phyloP scores from a whole-genome alignment of 805 yeast genomes.

The Cyberlindnera galapagoensis region DNA sequence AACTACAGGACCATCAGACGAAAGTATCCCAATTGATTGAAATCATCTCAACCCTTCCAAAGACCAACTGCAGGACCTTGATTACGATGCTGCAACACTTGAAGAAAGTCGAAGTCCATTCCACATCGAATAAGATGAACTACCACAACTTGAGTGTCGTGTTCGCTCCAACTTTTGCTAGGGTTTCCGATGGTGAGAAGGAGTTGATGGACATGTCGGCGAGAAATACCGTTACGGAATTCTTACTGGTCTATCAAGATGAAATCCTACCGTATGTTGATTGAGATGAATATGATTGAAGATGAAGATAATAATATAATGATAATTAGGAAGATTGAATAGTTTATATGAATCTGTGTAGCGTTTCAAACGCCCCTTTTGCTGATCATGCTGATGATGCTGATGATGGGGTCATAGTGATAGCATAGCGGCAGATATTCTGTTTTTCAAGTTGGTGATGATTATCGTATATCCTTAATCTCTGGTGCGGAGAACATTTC shows the following conservation, averaged over 20 bases:
- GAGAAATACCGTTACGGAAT: conserved; percentile 72
- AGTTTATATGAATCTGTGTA: no score
- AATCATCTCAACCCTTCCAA: conserved; percentile 51
- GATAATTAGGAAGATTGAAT: conserved; percentile 1
- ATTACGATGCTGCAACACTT: conserved; percentile 58
- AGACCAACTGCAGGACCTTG: conserved; percentile 58
- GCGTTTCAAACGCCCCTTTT: no score
- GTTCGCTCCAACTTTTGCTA: conserved; percentile 87
- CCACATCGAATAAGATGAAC: conserved; percentile 69
- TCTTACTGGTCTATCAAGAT: conserved; percentile 47
- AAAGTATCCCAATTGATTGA: conserved; percentile 35
- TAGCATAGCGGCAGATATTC: neutral
- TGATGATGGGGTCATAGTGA: no score
- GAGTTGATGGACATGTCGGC: conserved; percentile 83
- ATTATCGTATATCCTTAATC: conserved; percentile 53
- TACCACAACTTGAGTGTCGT: conserved; percentile 80
- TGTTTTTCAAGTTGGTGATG: neutral
- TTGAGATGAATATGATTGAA: neutral
- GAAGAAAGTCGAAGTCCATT: conserved; percentile 45
- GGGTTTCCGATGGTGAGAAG: conserved; percentile 71
- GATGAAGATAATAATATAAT: neutral
- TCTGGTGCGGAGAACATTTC: conserved; percentile 69
- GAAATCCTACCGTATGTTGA: conserved; percentile 26
- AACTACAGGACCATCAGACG: conserved; percentile 20
- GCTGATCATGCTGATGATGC: no score